Percentiles rank a stretch among this genome's conserved stretches.
Evolutionary conservation across 495 filamentous ascomycete genomes (phyloP).

Genomic region (Trichocladium uniseriatum): DNA sequence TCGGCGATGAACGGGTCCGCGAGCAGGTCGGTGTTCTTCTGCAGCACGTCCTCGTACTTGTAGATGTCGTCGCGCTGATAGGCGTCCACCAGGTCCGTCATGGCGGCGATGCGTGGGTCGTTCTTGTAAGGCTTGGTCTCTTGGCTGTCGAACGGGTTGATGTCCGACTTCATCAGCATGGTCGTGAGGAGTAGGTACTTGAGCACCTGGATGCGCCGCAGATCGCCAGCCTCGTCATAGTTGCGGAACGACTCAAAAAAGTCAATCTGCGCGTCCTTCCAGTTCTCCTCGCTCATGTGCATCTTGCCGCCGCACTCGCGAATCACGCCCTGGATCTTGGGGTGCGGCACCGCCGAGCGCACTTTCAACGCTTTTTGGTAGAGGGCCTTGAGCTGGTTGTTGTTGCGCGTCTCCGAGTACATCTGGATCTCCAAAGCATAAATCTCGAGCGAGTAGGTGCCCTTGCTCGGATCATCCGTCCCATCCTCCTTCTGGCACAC

Average conservation of each 20-base stretch:
- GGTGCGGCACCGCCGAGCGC: constrained; percentile 89
- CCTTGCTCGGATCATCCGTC: constrained; percentile 87
- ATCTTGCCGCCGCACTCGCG: constrained; percentile 98
- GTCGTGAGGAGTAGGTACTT: constrained; percentile 95
- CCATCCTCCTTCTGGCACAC: constrained; percentile 86
- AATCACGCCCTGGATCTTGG: constrained; percentile 98
- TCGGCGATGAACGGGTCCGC: constrained; percentile 94
- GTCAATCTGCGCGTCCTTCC: constrained; percentile 92
- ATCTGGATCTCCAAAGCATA: constrained; percentile 98
- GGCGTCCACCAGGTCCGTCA: constrained; percentile 94
- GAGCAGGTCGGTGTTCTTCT: constrained; percentile 81
- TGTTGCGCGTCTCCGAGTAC: constrained; percentile 94
- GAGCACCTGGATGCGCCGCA: constrained; percentile 92
- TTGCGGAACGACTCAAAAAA: constrained; percentile 99
- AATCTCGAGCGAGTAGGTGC: constrained; percentile 90
- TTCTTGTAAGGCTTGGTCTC: constrained; percentile 99
- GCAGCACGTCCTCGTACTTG: constrained; percentile 76
- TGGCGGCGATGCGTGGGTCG: constrained; percentile 86
- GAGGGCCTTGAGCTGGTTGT: constrained; percentile 88
- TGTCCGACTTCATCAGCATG: constrained; percentile 98
- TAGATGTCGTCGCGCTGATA: constrained; percentile 95
- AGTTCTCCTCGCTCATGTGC: constrained; percentile 99
- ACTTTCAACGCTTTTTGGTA: constrained; percentile 87
- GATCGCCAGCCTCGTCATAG: constrained; percentile 94
- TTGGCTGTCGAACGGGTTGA: constrained; percentile 98